These are phyloP conservation scores for Solanum hybrid DNA, from an alignment of 305 asterid genomes.

Conservation along the genomic window DNA sequence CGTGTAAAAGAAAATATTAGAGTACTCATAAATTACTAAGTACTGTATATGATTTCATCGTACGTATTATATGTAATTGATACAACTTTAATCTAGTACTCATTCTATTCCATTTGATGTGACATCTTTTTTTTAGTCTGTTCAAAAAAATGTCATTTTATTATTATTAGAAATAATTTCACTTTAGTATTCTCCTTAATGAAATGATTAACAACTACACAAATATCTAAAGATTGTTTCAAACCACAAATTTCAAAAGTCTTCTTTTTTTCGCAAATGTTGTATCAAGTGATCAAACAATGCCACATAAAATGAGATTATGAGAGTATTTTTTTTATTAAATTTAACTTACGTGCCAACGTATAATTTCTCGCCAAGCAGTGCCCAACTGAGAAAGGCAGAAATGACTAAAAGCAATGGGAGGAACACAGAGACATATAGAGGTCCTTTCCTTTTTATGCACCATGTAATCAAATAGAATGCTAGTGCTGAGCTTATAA, in stretches of 20 bases:
- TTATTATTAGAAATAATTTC: no score
- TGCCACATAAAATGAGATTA: not conserved
- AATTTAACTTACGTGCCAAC: conserved; percentile 8
- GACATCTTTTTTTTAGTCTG: no score
- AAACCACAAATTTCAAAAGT: not conserved
- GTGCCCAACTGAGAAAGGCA: conserved; percentile 13
- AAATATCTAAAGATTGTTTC: no score
- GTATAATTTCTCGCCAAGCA: conserved; percentile 1
- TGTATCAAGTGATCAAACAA: no score
- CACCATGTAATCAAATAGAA: conserved; percentile 5
- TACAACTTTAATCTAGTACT: not conserved
- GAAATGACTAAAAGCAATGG: conserved; percentile 6
- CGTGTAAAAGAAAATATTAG: not conserved
- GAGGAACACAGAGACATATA: conserved; percentile 10
- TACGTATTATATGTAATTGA: not conserved
- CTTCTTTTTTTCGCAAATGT: no score
- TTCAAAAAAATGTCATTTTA: no score
- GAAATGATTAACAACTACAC: not conserved
- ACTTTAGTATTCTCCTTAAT: no score
- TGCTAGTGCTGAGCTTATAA: conserved; percentile 5
- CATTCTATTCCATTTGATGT: no score
- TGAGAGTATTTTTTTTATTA: not conserved
- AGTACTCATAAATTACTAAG: not conserved
- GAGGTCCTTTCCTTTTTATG: conserved; percentile 12
- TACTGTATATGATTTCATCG: no score